Conservation (phyloP, 495 filamentous ascomycete species). For the Margaritispora aquatica region DNA sequence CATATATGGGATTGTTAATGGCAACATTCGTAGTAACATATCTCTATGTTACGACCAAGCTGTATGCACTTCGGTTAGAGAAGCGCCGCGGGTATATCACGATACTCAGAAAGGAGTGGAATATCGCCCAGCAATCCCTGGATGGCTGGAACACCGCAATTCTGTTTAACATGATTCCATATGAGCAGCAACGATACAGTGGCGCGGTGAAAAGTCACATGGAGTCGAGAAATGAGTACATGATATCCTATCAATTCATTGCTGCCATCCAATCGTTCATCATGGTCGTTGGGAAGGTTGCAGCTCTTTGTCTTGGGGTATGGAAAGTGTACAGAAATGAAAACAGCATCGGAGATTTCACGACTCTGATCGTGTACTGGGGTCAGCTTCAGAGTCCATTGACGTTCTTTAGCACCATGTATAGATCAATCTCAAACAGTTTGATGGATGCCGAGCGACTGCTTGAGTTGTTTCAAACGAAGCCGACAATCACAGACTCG, state of each 20-base stretch:
- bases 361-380: slow-evolving; percentile 70
- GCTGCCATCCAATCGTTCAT: slow-evolving; percentile 43
- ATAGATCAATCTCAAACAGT: slow-evolving; percentile 50
- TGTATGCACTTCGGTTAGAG: slow-evolving; percentile 36
- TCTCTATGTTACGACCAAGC: slow-evolving; percentile 52
- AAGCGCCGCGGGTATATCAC: slow-evolving; percentile 32
- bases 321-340: slow-evolving; percentile 53
- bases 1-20: slow-evolving; percentile 68
- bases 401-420: slow-evolving; percentile 54
- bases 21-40: slow-evolving; percentile 55
- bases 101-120: slow-evolving; percentile 23
- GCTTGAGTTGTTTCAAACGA: slow-evolving; percentile 61
- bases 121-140: slow-evolving; percentile 16
- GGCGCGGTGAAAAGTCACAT: slow-evolving; percentile 26
- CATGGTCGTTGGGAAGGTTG: slow-evolving; percentile 55
- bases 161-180: slow-evolving; percentile 56
- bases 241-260: slow-evolving; percentile 20
- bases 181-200: slow-evolving; percentile 58
- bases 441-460: slow-evolving; percentile 68
- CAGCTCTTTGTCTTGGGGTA: slow-evolving; percentile 59
- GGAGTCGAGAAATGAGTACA: slow-evolving; percentile 15
- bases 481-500: slow-evolving; percentile 53
- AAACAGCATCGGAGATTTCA: slow-evolving; percentile 61
- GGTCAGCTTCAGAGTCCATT: slow-evolving; percentile 52
- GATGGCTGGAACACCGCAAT: slow-evolving; percentile 23